phyloP scores from a whole-genome alignment of 805 yeast genomes.

The Candida vartiovaarae region DNA sequence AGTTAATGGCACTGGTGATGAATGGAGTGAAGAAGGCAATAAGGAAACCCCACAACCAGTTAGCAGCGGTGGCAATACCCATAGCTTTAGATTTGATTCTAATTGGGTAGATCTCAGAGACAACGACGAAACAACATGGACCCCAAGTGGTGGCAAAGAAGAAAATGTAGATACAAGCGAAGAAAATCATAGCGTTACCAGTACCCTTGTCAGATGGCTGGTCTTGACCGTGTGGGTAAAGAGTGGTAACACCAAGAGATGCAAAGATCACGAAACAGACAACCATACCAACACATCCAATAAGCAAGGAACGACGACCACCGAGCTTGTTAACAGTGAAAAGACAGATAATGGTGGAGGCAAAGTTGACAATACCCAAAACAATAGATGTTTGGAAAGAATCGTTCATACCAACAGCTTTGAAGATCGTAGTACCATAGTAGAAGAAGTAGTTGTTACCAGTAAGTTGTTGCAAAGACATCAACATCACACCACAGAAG shows the following conservation, averaged over 20 bases:
- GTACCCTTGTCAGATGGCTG: slow-evolving; percentile 44
- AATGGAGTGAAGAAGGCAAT: slow-evolving; percentile 68
- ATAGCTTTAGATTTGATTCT: slow-evolving; percentile 55
- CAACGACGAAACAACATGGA: slow-evolving; percentile 56
- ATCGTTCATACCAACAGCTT: slow-evolving; percentile 52
- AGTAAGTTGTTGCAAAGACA: slow-evolving; percentile 61
- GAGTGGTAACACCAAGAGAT: slow-evolving; percentile 49
- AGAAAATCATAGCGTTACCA: slow-evolving; percentile 65
- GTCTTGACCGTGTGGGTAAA: slow-evolving; percentile 36
- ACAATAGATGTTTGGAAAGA: slow-evolving; percentile 53
- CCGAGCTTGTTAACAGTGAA: slow-evolving; percentile 48
- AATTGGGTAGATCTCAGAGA: slow-evolving; percentile 65
- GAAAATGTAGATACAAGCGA: slow-evolving; percentile 63
- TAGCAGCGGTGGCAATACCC: slow-evolving; percentile 55
- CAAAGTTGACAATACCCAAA: slow-evolving; percentile 54
- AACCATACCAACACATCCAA: slow-evolving; percentile 44
- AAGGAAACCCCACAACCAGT: slow-evolving; percentile 62
- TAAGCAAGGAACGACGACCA: slow-evolving; percentile 40
- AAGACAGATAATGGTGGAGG: slow-evolving; percentile 45
- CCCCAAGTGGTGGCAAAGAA: slow-evolving; percentile 75
- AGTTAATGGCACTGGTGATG: slow-evolving; percentile 57
- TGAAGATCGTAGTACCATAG: slow-evolving; percentile 57
- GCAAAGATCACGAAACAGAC: slow-evolving; percentile 44
- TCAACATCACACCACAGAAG: slow-evolving; percentile 45
- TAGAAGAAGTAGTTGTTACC: slow-evolving; percentile 65